Conservation (phyloP, 1,284 basidiomycete species). For the Apiotrichum domesticum region DNA sequence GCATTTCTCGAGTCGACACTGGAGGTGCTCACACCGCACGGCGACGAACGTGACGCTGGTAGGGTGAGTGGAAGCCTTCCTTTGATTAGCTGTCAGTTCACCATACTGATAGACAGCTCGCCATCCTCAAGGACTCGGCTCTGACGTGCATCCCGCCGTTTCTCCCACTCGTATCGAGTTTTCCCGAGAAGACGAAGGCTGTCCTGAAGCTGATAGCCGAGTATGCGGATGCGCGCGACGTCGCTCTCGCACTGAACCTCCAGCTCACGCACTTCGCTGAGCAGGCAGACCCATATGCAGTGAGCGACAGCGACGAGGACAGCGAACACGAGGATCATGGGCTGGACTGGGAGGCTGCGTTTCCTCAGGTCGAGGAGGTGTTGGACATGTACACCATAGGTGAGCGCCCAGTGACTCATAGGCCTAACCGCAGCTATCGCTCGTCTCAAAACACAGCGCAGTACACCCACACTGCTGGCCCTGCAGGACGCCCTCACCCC, state of each 20-base stretch:
- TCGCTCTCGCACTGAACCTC: slow-evolving; percentile 27
- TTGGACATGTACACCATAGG: slow-evolving; percentile 42
- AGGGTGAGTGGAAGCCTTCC: slow-evolving; percentile 2
- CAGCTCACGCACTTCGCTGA: slow-evolving; percentile 26
- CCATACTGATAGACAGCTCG: background rate
- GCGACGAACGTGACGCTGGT: slow-evolving; percentile 12
- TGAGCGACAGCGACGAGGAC: slow-evolving; percentile 30
- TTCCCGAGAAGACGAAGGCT: background rate
- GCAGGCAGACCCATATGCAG: slow-evolving; percentile 20
- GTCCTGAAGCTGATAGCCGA: slow-evolving; percentile 18
- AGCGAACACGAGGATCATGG: slow-evolving; percentile 27
- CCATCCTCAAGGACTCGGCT: slow-evolving; percentile 15
- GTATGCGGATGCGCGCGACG: slow-evolving; percentile 25
- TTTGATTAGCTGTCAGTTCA: no score
- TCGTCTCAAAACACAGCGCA: slow-evolving; percentile 21
- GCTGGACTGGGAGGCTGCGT: slow-evolving; percentile 46
- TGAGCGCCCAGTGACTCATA: slow-evolving; percentile 6
- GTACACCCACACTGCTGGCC: slow-evolving; percentile 31
- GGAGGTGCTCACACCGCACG: slow-evolving; percentile 13
- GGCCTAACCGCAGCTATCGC: slow-evolving; percentile 18
- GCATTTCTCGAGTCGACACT: slow-evolving; percentile 14
- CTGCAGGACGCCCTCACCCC: slow-evolving; percentile 22
- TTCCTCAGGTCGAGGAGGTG: slow-evolving; percentile 53
- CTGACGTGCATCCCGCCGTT: slow-evolving; percentile 15
- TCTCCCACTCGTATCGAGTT: slow-evolving; percentile 3